A percentile compares a stretch with the other conserved stretches of the same genome.
phyloP scores from a whole-genome alignment of 352 stramenopile species.

The Phytopythium aichiense region DNA sequence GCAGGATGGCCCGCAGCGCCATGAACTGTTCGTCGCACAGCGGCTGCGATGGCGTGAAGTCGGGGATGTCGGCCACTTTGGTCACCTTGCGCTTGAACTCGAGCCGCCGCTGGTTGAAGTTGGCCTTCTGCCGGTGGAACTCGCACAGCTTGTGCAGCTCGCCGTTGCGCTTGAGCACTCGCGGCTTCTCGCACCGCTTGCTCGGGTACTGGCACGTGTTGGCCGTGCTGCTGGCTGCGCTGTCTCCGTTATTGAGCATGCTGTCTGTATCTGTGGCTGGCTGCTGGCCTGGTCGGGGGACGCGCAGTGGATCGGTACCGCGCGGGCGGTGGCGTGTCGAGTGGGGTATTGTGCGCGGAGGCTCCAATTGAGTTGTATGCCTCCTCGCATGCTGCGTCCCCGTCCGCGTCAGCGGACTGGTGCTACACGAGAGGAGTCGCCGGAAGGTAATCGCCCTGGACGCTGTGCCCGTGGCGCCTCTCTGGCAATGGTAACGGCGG shows the following conservation, averaged over 20 bases:
- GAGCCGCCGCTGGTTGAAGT: slow-evolving; percentile 23
- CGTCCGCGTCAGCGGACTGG: neutral
- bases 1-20: slow-evolving; percentile 6
- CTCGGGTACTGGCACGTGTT: slow-evolving; percentile 27
- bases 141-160: slow-evolving; percentile 34
- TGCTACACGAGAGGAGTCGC: neutral
- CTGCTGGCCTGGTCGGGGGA: no score
- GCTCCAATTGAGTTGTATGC: slow-evolving; percentile 7
- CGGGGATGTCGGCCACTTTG: slow-evolving; percentile 8
- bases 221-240: neutral
- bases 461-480: neutral
- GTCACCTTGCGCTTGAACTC: slow-evolving; percentile 15
- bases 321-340: slow-evolving; percentile 2
- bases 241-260: neutral
- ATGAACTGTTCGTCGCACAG: slow-evolving; percentile 9
- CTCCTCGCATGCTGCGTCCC: neutral
- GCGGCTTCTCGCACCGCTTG: slow-evolving; percentile 35
- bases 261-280: neutral
- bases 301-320: neutral
- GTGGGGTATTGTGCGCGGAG: slow-evolving; percentile 14
- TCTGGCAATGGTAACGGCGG: neutral
- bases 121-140: slow-evolving; percentile 24
- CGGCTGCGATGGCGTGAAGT: slow-evolving; percentile 5
- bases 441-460: neutral
- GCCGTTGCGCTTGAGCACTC: slow-evolving; percentile 33